Base-by-base conservation (phyloP, 176 grass and related monocot species). In the Musa schizocarpa region DNA sequence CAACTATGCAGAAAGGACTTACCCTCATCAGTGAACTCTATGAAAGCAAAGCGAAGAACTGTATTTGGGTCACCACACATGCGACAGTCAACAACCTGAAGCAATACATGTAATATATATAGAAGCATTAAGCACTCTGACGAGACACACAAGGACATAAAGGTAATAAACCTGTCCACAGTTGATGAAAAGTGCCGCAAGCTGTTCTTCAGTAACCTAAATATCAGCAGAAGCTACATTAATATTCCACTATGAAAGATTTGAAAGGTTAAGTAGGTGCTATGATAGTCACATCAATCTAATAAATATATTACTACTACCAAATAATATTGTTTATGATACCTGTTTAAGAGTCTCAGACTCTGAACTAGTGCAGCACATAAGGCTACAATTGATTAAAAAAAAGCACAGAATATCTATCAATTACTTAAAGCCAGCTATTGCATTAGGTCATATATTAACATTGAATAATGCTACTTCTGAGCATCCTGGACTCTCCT, bases 1-100 rank as follows among this genome's bases (percentile, higher is more conserved):
- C 53, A 70, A 79, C 11, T 58, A 8, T 74, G 54, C 20, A 69
- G 16, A 73, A 49, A 74, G 12, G 29, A 80, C 71, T 84, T 89
- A 99, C 91, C 95, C 76, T 94, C 95, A 86, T 99, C 95, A 81
- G 95, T 99, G 75, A 99, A 99, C 81, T 99, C 95, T 86, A 99
- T 99, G 55, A 99, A 99, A 82, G 95, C 95, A 81, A 99, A 99
- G 56, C 95, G 95, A 77, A 99, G 95, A 75, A 99, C 95, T 52
- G 95, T 94, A 77, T 99, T 99, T 27, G 95, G 95, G 67, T 99
- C 95, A 57, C 95, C 95, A 79, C 95, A 99, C 84, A 99, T 89
- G 64, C 95, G 95, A 76, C 95, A 99, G 54, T 99, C 95, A 80
- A 99, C 95, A 78, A 99, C 95, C 90, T 99, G 83, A 27, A 83